These are phyloP conservation scores for Lonicera japonica DNA, from an alignment of 129 eudicot species.

Conservation along the genomic window DNA sequence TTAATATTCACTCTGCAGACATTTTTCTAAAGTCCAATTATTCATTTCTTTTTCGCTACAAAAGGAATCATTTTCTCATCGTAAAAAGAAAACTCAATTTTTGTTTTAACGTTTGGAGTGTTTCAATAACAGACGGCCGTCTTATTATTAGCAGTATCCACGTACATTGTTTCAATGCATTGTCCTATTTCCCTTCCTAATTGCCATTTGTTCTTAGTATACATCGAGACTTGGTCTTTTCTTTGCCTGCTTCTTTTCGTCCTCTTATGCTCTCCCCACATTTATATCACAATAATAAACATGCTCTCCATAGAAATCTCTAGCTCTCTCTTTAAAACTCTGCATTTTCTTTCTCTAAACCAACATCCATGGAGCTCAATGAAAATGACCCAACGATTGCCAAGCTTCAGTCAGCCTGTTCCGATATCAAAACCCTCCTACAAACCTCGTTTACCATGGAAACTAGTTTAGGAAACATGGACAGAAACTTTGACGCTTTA, in stretches of 20 bases:
- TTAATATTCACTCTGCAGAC: no score
- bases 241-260: constrained; percentile 9
- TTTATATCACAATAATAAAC: constrained; percentile 1
- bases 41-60: no score
- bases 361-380: constrained; percentile 15
- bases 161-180: constrained; percentile 2
- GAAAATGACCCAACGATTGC: constrained; percentile 33
- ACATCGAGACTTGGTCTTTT: constrained; percentile 51
- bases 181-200: constrained; percentile 27
- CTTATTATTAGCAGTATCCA: constrained; percentile 18
- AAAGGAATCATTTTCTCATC: no score
- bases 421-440: constrained; percentile 53
- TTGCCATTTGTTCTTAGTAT: constrained; percentile 62
- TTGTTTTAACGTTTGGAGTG: constrained; percentile 3
- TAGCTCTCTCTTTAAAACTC: neutral
- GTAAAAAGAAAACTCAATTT: neutral
- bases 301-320: neutral
- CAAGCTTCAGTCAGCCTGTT: constrained; percentile 40
- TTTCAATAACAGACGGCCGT: constrained; percentile 12
- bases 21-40: no score
- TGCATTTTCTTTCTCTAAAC: neutral
- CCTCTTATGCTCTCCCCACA: constrained; percentile 27
- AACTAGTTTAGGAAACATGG: constrained; percentile 32
- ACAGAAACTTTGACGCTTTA: constrained; percentile 26
- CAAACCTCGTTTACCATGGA: constrained; percentile 32